These are phyloP conservation scores for Trichoderma asperelloides DNA, from an alignment of 495 filamentous ascomycete species.

Conservation along the genomic window DNA sequence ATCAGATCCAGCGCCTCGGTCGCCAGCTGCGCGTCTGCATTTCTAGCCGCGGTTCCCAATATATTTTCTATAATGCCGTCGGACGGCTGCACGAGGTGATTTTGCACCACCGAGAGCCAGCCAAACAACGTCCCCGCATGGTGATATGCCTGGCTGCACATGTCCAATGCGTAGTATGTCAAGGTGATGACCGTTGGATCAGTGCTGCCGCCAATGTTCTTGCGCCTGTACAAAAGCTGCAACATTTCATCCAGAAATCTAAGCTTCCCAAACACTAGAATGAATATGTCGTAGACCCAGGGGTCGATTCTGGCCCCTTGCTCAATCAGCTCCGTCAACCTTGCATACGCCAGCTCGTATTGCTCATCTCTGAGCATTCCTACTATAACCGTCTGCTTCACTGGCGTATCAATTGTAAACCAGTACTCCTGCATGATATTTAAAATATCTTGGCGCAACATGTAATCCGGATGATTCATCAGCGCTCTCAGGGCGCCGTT, in stretches of 20 bases:
- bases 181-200: slow-evolving; percentile 23
- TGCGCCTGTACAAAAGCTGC: slow-evolving; percentile 48
- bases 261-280: slow-evolving; percentile 58
- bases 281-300: slow-evolving; percentile 70
- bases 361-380: slow-evolving; percentile 73
- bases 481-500: slow-evolving; percentile 65
- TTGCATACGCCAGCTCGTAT: slow-evolving; percentile 71
- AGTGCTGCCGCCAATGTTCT: slow-evolving; percentile 28
- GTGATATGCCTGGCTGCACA: slow-evolving; percentile 42
- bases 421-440: slow-evolving; percentile 60
- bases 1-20: slow-evolving; percentile 52
- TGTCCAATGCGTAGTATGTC: slow-evolving; percentile 65
- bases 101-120: slow-evolving; percentile 53
- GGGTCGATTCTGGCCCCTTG: slow-evolving; percentile 45
- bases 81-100: slow-evolving; percentile 54
- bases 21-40: slow-evolving; percentile 59
- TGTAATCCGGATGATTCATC: slow-evolving; percentile 77
- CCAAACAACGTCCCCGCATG: slow-evolving; percentile 41
- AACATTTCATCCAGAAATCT: slow-evolving; percentile 71
- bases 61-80: slow-evolving; percentile 55
- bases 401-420: slow-evolving; percentile 54
- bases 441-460: slow-evolving; percentile 63
- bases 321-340: slow-evolving; percentile 55
- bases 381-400: slow-evolving; percentile 57
- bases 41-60: slow-evolving; percentile 57